A percentile compares a stretch with the other conserved stretches of the same genome.
These are phyloP conservation scores for Penicillium atrosanguineum DNA, from an alignment of 495 filamentous ascomycete genomes.

Conservation along the genomic window DNA sequence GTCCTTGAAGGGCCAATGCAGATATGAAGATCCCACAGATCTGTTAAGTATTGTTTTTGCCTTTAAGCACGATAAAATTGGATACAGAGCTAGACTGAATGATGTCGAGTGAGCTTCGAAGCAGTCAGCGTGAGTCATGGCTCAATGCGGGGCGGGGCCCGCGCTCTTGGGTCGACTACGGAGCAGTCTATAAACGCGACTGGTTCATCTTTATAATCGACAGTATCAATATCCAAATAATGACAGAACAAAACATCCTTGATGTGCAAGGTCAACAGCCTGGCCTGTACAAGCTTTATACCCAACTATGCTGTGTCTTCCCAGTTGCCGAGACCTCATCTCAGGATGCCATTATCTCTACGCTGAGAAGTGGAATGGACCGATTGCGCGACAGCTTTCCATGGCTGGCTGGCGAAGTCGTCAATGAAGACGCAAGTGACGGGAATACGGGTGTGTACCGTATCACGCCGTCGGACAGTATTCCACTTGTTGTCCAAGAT, in stretches of 20 bases:
- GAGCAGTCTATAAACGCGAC: no score
- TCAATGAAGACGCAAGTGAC: slow-evolving; percentile 36
- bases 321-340: slow-evolving; percentile 21
- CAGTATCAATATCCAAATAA: not conserved
- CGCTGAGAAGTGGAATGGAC: slow-evolving; percentile 35
- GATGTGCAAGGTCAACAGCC: slow-evolving; percentile 19
- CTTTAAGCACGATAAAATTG: no score
- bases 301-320: slow-evolving; percentile 45
- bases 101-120: no score
- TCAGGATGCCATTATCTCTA: slow-evolving; percentile 26
- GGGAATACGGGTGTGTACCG: slow-evolving; percentile 39
- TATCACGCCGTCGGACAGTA: slow-evolving; percentile 33
- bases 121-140: no score
- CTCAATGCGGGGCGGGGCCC: no score
- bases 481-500: slow-evolving; percentile 46
- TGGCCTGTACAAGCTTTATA: slow-evolving; percentile 32
- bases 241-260: slow-evolving; percentile 3
- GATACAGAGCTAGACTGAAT: no score
- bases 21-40: no score
- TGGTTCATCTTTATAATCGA: not conserved
- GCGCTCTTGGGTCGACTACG: no score
- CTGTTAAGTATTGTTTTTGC: no score
- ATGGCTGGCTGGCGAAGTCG: slow-evolving; percentile 54
- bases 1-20: no score
- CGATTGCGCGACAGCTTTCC: slow-evolving; percentile 42